A percentile compares a stretch with the other conserved stretches of the same genome.
Conservation (phyloP, 2,329 filamentous ascomycete species). For the Aureobasidium musti region DNA sequence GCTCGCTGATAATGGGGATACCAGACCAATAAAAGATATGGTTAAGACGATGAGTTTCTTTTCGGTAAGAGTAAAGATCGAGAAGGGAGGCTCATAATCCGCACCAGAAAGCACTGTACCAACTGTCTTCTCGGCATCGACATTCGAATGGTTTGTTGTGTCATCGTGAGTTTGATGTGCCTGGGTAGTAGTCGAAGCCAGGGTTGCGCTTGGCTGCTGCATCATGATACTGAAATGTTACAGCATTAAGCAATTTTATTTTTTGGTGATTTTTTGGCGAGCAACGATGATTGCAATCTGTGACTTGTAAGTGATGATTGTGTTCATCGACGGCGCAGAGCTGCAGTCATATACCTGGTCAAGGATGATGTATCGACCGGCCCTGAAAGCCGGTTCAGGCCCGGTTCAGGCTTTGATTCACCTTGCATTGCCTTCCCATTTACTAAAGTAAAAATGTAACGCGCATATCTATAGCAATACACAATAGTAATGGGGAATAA, state of each 20-base stretch:
- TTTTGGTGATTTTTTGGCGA: not conserved
- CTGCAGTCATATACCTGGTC: not conserved
- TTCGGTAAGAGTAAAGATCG: conserved; percentile 35
- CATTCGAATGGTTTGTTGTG: not conserved
- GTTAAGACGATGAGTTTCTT: conserved; percentile 38
- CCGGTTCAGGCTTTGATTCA: not conserved
- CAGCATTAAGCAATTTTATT: not conserved
- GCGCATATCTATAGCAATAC: too few relatives aligned
- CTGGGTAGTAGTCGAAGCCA: not conserved
- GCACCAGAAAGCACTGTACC: not conserved
- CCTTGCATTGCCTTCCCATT: too few relatives aligned
- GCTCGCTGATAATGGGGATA: conserved; percentile 41
- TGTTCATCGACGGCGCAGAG: not conserved
- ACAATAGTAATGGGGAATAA: too few relatives aligned
- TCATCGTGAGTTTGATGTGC: not conserved
- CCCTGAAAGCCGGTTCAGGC: conserved; percentile 6
- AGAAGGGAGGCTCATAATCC: conserved; percentile 35
- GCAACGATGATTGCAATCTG: not conserved
- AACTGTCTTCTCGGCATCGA: not conserved
- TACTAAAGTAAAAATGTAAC: too few relatives aligned
- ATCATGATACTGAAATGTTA: not conserved
- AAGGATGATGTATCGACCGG: not conserved
- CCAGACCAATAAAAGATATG: conserved; percentile 37
- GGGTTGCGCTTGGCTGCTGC: not conserved
- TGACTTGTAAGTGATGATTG: not conserved